These are phyloP conservation scores for Backusella macrospora DNA, from an alignment of 192 early-diverging fungal species.

Conservation along the genomic window DNA sequence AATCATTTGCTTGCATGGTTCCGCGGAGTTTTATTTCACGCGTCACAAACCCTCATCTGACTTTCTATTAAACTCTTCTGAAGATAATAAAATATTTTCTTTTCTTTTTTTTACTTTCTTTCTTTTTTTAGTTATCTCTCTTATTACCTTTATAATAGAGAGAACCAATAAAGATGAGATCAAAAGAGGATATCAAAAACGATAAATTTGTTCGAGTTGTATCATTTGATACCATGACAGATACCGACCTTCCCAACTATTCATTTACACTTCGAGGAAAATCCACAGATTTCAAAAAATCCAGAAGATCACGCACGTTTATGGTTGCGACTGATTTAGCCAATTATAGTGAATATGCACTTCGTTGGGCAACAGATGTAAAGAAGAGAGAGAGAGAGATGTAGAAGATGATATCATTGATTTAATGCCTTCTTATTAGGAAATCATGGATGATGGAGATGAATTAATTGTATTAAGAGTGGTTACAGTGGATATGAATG, in stretches of 20 bases:
- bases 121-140: not conserved
- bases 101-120: not conserved
- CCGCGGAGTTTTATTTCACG: not conserved
- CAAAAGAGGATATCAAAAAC: not conserved
- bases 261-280: constrained; percentile 49
- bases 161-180: not conserved
- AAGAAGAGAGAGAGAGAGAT: not conserved
- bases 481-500: constrained; percentile 27
- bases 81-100: not conserved
- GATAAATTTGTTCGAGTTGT: constrained; percentile 41
- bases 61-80: not conserved
- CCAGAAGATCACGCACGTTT: constrained; percentile 45
- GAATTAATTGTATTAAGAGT: constrained; percentile 35
- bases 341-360: constrained; percentile 53
- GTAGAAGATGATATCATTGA: not conserved
- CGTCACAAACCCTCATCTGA: not conserved
- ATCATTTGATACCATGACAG: constrained; percentile 43
- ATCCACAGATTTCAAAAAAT: constrained; percentile 42
- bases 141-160: not conserved
- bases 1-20: too few species aligned
- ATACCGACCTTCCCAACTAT: constrained; percentile 43
- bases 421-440: constrained; percentile 12
- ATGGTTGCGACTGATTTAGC: constrained; percentile 56
- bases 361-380: constrained; percentile 51
- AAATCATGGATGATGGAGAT: constrained; percentile 57